Evolutionary conservation across 2,329 filamentous ascomycete genomes (phyloP), one percentile per base, ranked within the genome.

Genomic region (Pyricularia pennisetigena): DNA sequence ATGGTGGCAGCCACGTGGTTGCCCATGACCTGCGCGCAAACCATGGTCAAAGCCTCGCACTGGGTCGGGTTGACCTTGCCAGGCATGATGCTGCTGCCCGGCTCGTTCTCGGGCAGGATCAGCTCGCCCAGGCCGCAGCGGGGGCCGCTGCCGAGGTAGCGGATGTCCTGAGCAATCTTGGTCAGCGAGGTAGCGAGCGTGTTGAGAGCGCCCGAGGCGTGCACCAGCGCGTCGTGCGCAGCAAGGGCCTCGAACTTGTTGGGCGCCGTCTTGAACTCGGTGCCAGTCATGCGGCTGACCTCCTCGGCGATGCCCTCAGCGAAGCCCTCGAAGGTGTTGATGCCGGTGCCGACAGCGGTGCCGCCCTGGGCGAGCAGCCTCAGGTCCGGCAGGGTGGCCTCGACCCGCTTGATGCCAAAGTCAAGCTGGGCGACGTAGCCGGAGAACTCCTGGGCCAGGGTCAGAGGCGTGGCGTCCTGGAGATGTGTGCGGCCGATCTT

Each of bases 51-150:
- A 70, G 93, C 92, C 85, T 99, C 95, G 82, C 93, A 97, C 82
- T 99, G 95, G 35, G 95, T 99, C 35, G 95, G 95, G 85, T 99
- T 99, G 78, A 99, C 95, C 85, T 99, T 99, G 76, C 95, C 95
- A 63, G 95, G 95, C 95, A 99, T 99, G 84, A 99, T 98, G 74
- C 92, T 96, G 76, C 91, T 95, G 72, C 94, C 94, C 41, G 95
- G 95, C 84, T 99, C 95, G 82, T 99, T 99, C 84, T 99, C 95
- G 29, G 95, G 95, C 67, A 99, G 88, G 76, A 87, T 87, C 71
- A 99, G 87, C 83, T 99, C 95, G 72, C 94, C 94, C 26, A 98
- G 90, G 76, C 95, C 95, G 80, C 95, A 98, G 70, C 95, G 93
- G 68, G 95, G 95, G 20, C 95, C 95, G 73, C 92, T 97, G 74